phyloP scores from a whole-genome alignment of 441 rosid species.

The Eutrema salsugineum region DNA sequence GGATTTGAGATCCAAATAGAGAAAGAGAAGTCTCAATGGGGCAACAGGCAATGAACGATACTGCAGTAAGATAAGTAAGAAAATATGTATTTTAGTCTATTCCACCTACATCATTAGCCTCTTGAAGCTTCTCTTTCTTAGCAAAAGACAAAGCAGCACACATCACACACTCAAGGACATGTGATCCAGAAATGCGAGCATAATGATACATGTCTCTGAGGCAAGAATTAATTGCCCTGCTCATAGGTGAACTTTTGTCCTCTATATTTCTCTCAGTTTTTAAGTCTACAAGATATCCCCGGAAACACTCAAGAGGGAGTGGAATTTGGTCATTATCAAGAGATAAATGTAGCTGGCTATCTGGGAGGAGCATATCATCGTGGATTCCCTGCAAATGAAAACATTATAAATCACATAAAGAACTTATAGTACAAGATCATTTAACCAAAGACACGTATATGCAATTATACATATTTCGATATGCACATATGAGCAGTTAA shows the following conservation, averaged over 20 bases:
- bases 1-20: background rate
- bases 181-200: constrained; percentile 85
- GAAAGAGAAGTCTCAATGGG: background rate
- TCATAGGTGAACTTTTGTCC: constrained; percentile 39
- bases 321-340: constrained; percentile 58
- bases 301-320: constrained; percentile 65
- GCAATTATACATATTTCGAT: background rate
- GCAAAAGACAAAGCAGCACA: constrained; percentile 65
- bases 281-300: constrained; percentile 44
- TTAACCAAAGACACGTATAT: background rate
- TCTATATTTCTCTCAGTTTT: constrained; percentile 39
- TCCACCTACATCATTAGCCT: constrained; percentile 80
- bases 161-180: constrained; percentile 85
- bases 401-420: constrained; percentile 9
- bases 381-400: constrained; percentile 63
- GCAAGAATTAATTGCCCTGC: constrained; percentile 52
- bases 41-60: background rate
- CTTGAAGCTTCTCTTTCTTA: constrained; percentile 73
- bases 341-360: constrained; percentile 48
- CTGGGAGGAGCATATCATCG: constrained; percentile 69
- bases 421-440: background rate
- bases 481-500: background rate
- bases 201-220: constrained; percentile 85
- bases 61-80: background rate
- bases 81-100: background rate